Conservation (phyloP, 1,284 basidiomycete species). For the Salmacisia buchloeana region DNA sequence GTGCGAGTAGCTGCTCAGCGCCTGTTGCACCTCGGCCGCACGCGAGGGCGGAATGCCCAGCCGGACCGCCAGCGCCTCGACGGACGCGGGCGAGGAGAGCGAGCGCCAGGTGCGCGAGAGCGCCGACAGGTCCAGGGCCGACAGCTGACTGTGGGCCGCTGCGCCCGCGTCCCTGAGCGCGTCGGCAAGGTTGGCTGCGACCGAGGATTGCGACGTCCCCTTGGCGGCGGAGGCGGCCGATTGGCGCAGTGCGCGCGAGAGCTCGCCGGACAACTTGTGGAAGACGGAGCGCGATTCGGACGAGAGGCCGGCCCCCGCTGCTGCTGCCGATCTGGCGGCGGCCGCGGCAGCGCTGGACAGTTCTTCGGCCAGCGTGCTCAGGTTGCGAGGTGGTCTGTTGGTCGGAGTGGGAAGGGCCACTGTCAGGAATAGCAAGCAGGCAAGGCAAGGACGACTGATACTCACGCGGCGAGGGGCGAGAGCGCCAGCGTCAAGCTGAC, state of each 20-base stretch:
- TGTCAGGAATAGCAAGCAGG: not conserved
- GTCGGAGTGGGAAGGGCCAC: not conserved
- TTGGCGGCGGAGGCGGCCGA: not conserved
- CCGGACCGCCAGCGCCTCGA: not conserved
- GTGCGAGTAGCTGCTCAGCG: not conserved
- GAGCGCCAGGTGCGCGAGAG: not conserved
- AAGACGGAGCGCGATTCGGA: constrained; percentile 15
- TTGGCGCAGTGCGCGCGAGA: not conserved
- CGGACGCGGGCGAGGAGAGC: not conserved
- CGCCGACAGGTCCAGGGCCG: not conserved
- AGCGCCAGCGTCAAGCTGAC: constrained; percentile 18
- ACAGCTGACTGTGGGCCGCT: not conserved
- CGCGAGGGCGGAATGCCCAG: not conserved
- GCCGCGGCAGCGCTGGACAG: not conserved
- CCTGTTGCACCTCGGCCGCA: not conserved
- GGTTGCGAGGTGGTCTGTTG: not conserved
- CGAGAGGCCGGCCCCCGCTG: not conserved
- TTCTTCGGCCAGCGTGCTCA: not conserved
- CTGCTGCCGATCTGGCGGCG: not conserved
- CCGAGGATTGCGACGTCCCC: no score
- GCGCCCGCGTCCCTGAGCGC: not conserved
- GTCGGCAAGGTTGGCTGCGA: not conserved
- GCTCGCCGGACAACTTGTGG: constrained; percentile 3
- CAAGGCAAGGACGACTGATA: not conserved
- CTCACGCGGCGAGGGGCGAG: constrained; percentile 21